Evolutionary conservation across 768 basidiomycete genomes (phyloP).

Genomic region (Peribolospora baueri): DNA sequence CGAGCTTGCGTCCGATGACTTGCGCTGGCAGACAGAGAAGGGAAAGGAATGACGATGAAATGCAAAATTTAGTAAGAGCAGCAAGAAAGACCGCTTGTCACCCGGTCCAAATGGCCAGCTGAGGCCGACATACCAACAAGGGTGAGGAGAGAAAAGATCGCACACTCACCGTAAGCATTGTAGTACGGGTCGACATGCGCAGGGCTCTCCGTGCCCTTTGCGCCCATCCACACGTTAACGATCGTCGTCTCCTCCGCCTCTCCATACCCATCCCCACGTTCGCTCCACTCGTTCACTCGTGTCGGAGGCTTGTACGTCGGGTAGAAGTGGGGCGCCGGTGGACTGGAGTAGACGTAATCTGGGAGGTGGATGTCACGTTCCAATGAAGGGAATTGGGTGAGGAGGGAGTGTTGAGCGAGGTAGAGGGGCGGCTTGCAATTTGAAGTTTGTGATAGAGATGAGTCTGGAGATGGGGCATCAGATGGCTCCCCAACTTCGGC

Average conservation of each 20-base stretch:
- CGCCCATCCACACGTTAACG: slow-evolving; percentile 63
- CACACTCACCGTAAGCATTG: slow-evolving; percentile 54
- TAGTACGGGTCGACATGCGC: slow-evolving; percentile 88
- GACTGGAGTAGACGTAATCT: slow-evolving; percentile 58
- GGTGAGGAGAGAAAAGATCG: background rate
- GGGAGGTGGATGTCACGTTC: slow-evolving; percentile 54
- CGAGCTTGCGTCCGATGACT: slow-evolving; percentile 62
- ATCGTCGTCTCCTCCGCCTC: slow-evolving; percentile 14
- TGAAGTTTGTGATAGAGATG: no score
- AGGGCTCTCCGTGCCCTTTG: slow-evolving; percentile 52
- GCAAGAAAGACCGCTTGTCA: background rate
- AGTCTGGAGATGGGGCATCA: background rate
- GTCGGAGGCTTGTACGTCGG: slow-evolving; percentile 37
- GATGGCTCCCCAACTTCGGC: background rate
- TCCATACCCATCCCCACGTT: slow-evolving; percentile 26
- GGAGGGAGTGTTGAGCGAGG: slow-evolving; percentile 72
- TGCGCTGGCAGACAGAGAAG: slow-evolving; percentile 33
- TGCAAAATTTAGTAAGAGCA: background rate
- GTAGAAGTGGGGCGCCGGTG: slow-evolving; percentile 24
- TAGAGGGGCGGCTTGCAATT: slow-evolving; percentile 26
- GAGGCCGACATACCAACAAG: background rate
- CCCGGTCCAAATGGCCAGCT: background rate
- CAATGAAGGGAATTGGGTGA: slow-evolving; percentile 59
- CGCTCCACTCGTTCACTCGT: slow-evolving; percentile 26
- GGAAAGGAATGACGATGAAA: slow-evolving; percentile 5